These are phyloP conservation scores for Xylariales sp. DNA, from an alignment of 2,329 filamentous ascomycete species.

Conservation along the genomic window DNA sequence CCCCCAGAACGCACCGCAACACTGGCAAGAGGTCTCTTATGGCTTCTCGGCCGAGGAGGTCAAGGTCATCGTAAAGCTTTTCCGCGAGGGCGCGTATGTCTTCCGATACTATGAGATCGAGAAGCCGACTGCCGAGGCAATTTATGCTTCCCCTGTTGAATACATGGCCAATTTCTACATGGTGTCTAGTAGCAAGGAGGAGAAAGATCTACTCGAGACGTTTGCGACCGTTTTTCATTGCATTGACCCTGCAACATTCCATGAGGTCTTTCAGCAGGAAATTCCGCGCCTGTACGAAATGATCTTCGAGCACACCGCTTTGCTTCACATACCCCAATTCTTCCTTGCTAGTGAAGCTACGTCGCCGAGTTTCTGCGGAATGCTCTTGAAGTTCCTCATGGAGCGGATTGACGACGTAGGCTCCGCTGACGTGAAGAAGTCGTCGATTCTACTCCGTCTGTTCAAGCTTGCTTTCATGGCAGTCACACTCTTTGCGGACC, in stretches of 20 bases:
- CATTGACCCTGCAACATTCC: constrained; percentile 96
- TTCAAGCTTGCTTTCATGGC: constrained; percentile 99
- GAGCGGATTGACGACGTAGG: constrained; percentile 93
- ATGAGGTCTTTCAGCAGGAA: constrained; percentile 96
- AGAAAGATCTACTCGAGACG: constrained; percentile 94
- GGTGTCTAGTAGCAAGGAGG: constrained; percentile 88
- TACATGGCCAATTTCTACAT: constrained; percentile 94
- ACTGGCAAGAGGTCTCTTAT: constrained; percentile 94
- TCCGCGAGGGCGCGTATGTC: constrained; percentile 91
- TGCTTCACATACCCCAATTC: constrained; percentile 95
- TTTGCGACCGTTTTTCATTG: constrained; percentile 98
- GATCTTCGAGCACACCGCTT: constrained; percentile 92
- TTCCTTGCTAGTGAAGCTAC: constrained; percentile 98
- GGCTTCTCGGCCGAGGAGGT: constrained; percentile 98
- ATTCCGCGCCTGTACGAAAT: constrained; percentile 96
- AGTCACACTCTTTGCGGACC: constrained; percentile 87
- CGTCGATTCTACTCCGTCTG: constrained; percentile 84
- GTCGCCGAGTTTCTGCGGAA: constrained; percentile 93
- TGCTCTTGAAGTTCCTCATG: constrained; percentile 97
- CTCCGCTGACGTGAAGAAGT: constrained; percentile 84
- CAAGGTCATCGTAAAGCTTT: constrained; percentile 91
- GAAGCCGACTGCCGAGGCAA: constrained; percentile 66
- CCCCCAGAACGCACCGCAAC: constrained; percentile 69
- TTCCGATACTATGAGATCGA: constrained; percentile 97
- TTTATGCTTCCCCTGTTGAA: constrained; percentile 78